Evolutionary conservation across 1,139 yeast species (phyloP).

Genomic region (Lodderomyces theae): DNA sequence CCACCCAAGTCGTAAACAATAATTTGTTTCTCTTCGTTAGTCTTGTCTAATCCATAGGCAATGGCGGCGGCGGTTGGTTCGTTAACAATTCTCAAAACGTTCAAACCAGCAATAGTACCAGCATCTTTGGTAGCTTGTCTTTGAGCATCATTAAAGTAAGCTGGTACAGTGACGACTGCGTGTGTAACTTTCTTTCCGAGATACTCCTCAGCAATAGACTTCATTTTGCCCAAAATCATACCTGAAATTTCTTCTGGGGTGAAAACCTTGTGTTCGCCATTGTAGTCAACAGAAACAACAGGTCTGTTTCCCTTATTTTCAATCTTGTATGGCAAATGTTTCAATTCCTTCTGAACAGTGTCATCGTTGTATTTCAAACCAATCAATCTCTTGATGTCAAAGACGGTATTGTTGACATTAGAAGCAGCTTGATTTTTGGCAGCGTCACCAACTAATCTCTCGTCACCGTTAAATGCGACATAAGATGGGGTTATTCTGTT

Average conservation of each 20-base stretch:
- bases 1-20: slow-evolving; percentile 55
- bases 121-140: slow-evolving; percentile 99
- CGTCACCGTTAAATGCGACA: slow-evolving; percentile 82
- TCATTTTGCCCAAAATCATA: slow-evolving; percentile 90
- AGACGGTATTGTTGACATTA: slow-evolving; percentile 75
- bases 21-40: slow-evolving; percentile 50
- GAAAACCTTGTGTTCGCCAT: slow-evolving; percentile 67
- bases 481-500: slow-evolving; percentile 92
- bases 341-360: slow-evolving; percentile 76
- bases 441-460: slow-evolving; percentile 90
- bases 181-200: slow-evolving; percentile 86
- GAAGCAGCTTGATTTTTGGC: slow-evolving; percentile 92
- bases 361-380: slow-evolving; percentile 77
- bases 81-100: slow-evolving; percentile 90
- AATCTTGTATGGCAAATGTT: slow-evolving; percentile 75
- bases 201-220: slow-evolving; percentile 89
- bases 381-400: slow-evolving; percentile 83
- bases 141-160: slow-evolving; percentile 97
- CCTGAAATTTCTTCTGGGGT: slow-evolving; percentile 91
- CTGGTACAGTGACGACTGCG: slow-evolving; percentile 96
- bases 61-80: slow-evolving; percentile 99
- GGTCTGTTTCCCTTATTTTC: slow-evolving; percentile 75
- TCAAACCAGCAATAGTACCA: slow-evolving; percentile 93
- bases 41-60: slow-evolving; percentile 93
- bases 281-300: slow-evolving; percentile 66